Conservation (phyloP, 495 filamentous ascomycete species). For the Podospora tetraspora region DNA sequence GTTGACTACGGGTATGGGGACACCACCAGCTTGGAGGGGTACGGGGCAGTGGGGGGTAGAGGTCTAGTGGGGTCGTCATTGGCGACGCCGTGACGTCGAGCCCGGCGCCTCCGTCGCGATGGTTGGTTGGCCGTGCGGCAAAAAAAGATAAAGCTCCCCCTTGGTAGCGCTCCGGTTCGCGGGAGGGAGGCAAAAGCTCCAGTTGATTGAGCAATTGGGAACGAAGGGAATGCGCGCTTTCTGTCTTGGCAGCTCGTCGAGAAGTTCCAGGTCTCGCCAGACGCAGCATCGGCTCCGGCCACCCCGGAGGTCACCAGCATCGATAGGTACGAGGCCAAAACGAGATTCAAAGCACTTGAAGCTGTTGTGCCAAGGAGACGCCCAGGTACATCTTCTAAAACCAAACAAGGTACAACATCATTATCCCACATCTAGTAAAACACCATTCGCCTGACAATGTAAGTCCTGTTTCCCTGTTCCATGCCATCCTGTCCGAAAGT, state of each 20-base stretch:
- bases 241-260: background rate
- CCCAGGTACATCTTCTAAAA: background rate
- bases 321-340: background rate
- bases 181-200: conserved; percentile 1
- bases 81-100: conserved; percentile 30
- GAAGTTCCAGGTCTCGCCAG: background rate
- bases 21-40: conserved; percentile 23
- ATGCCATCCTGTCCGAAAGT: background rate
- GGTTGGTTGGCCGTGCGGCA: conserved; percentile 23
- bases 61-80: conserved; percentile 18
- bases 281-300: background rate
- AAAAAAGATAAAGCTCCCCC: conserved; percentile 3
- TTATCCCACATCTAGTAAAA: background rate
- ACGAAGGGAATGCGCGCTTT: background rate
- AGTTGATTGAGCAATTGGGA: conserved; percentile 15
- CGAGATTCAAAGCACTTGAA: background rate
- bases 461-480: background rate
- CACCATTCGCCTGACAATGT: conserved; percentile 6
- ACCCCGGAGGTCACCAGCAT: background rate
- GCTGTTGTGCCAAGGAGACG: background rate
- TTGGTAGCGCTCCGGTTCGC: background rate
- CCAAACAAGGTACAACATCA: background rate
- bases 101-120: conserved; percentile 3
- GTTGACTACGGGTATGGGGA: conserved; percentile 12
- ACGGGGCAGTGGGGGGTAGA: conserved; percentile 22